Evolutionary conservation across 2,329 filamentous ascomycete genomes (phyloP).

Genomic region (Fusarium sp.): DNA sequence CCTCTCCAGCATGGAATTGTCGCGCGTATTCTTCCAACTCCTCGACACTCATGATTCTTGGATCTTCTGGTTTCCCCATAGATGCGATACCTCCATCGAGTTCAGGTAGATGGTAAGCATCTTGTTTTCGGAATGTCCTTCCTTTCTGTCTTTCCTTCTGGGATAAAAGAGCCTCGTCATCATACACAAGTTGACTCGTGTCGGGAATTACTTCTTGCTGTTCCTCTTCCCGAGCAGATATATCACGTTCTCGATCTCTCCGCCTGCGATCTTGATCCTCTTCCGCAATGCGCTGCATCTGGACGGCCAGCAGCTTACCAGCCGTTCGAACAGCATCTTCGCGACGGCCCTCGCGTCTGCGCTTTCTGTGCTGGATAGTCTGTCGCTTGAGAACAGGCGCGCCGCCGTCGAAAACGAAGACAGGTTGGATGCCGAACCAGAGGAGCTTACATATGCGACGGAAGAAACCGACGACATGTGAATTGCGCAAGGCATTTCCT

Average conservation of each 20-base stretch:
- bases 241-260: slow-evolving; percentile 59
- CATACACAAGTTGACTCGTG: slow-evolving; percentile 81
- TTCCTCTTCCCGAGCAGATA: slow-evolving; percentile 56
- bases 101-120: slow-evolving; percentile 95
- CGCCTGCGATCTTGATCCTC: slow-evolving; percentile 80
- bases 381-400: slow-evolving; percentile 91
- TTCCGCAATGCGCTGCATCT: slow-evolving; percentile 91
- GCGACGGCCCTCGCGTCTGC: slow-evolving; percentile 84
- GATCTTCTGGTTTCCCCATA: slow-evolving; percentile 92
- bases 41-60: slow-evolving; percentile 94
- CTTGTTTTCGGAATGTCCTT: slow-evolving; percentile 88
- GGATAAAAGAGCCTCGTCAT: slow-evolving; percentile 87
- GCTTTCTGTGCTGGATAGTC: slow-evolving; percentile 84
- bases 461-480: slow-evolving; percentile 97
- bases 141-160: slow-evolving; percentile 79
- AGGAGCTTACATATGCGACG: slow-evolving; percentile 97
- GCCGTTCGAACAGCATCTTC: slow-evolving; percentile 95
- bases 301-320: slow-evolving; percentile 89
- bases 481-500: slow-evolving; percentile 95
- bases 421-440: slow-evolving; percentile 94
- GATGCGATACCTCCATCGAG: slow-evolving; percentile 81
- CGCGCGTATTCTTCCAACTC: slow-evolving; percentile 94
- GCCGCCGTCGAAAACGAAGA: slow-evolving; percentile 98
- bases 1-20: slow-evolving; percentile 92
- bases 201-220: slow-evolving; percentile 77